These are phyloP conservation scores for Entomortierella parvispora DNA, from an alignment of 192 early-diverging fungal species.

Conservation along the genomic window DNA sequence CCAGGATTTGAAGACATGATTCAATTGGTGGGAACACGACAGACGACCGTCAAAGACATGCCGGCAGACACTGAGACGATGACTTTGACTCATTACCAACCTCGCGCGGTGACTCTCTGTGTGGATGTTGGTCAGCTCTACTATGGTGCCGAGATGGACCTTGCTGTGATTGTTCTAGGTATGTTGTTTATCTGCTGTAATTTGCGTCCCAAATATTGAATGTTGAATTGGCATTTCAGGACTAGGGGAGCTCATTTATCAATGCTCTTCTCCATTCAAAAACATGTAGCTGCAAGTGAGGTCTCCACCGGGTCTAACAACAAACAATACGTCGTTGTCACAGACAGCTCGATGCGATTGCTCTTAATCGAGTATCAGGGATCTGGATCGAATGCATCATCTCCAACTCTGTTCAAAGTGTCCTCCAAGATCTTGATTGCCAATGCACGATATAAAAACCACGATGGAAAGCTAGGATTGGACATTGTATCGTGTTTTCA, in stretches of 20 bases:
- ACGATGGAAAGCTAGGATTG: conserved; percentile 29
- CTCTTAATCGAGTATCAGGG: conserved; percentile 31
- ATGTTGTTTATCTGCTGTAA: conserved; percentile 14
- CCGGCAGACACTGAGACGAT: conserved; percentile 25
- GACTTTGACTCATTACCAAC: conserved; percentile 27
- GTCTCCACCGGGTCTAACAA: background rate
- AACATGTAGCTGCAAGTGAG: conserved; percentile 7
- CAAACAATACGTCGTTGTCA: conserved; percentile 17
- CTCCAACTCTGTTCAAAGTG: conserved; percentile 20
- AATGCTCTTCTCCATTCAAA: too few species aligned
- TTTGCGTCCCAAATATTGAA: too few species aligned
- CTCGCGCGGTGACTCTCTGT: conserved; percentile 24
- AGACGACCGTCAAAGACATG: conserved; percentile 16
- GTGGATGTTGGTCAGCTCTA: conserved; percentile 24
- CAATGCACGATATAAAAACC: conserved; percentile 27
- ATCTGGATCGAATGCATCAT: background rate
- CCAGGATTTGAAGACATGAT: conserved; percentile 26
- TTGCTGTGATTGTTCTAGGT: conserved; percentile 41
- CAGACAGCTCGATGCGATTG: conserved; percentile 21
- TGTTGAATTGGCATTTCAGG: too few species aligned
- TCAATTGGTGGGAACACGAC: conserved; percentile 24
- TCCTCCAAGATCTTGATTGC: conserved; percentile 11
- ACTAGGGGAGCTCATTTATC: too few species aligned
- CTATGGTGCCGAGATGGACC: conserved; percentile 27
- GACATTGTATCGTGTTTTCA: conserved; percentile 18